These are phyloP conservation scores for Phytophthora cryptogea DNA, from an alignment of 352 stramenopile species.

Conservation along the genomic window DNA sequence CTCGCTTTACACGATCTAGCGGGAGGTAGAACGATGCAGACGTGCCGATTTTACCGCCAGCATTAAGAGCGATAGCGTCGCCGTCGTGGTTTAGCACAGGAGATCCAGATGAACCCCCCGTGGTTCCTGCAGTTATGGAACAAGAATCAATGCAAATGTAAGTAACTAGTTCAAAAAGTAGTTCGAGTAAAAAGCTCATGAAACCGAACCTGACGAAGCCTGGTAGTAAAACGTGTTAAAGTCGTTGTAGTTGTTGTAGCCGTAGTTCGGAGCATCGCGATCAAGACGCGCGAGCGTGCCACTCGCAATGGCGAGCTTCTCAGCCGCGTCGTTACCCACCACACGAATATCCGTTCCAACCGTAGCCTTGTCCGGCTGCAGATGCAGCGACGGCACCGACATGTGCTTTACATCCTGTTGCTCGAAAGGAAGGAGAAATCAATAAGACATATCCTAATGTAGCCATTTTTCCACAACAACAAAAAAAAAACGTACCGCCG, in stretches of 20 bases:
- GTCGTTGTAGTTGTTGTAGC: slow-evolving; percentile 92
- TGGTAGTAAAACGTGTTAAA: slow-evolving; percentile 96
- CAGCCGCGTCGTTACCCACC: slow-evolving; percentile 92
- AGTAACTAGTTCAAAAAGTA: background rate
- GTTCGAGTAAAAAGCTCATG: background rate
- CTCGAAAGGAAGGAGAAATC: background rate
- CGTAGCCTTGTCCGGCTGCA: slow-evolving; percentile 82
- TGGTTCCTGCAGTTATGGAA: slow-evolving; percentile 23
- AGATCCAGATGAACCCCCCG: slow-evolving; percentile 86
- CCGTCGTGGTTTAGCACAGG: slow-evolving; percentile 89
- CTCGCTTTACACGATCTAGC: slow-evolving; percentile 87
- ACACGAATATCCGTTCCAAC: slow-evolving; percentile 94
- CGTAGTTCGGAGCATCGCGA: slow-evolving; percentile 89
- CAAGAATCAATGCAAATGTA: background rate
- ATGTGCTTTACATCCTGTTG: slow-evolving; percentile 88
- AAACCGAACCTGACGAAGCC: slow-evolving; percentile 66
- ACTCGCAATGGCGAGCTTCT: slow-evolving; percentile 92
- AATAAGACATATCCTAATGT: slow-evolving; percentile 1
- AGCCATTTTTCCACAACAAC: background rate
- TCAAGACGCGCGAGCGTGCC: slow-evolving; percentile 92
- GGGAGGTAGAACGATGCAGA: slow-evolving; percentile 92
- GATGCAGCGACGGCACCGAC: slow-evolving; percentile 70
- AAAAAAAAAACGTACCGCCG: slow-evolving; percentile 42
- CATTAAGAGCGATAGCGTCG: slow-evolving; percentile 91
- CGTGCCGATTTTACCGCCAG: slow-evolving; percentile 87